phyloP scores from a whole-genome alignment of 1,284 basidiomycete species.

The Ceratobasidium sp. region DNA sequence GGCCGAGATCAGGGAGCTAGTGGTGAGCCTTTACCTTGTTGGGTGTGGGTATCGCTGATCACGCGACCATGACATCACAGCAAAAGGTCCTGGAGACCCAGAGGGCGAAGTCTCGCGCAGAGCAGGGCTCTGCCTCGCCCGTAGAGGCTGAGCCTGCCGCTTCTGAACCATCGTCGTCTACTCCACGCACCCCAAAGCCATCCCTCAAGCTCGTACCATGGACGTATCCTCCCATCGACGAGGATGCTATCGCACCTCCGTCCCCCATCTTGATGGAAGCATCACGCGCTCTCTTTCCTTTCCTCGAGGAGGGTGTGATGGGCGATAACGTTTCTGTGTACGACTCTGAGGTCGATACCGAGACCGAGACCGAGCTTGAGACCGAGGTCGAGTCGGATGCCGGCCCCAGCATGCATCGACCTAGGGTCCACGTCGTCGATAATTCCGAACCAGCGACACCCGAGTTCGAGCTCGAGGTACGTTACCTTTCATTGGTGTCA shows the following conservation, averaged over 20 bases:
- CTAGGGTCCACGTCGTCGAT: constrained; percentile 27
- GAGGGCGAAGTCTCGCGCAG: background rate
- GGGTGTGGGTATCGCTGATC: constrained; percentile 2
- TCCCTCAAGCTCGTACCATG: constrained; percentile 40
- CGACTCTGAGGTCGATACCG: constrained; percentile 40
- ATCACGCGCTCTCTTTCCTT: background rate
- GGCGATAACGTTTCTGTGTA: background rate
- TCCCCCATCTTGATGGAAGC: constrained; percentile 27
- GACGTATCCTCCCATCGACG: constrained; percentile 39
- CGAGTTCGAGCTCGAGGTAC: constrained; percentile 38
- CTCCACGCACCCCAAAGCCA: constrained; percentile 24
- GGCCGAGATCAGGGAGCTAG: constrained; percentile 23
- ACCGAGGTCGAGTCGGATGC: constrained; percentile 41
- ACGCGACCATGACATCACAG: constrained; percentile 23
- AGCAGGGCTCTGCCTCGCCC: constrained; percentile 21
- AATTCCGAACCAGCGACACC: constrained; percentile 31
- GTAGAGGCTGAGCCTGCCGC: background rate
- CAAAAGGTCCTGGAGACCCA: constrained; percentile 36
- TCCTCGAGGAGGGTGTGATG: constrained; percentile 1
- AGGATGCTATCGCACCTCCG: constrained; percentile 34
- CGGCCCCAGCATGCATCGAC: constrained; percentile 26
- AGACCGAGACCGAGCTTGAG: constrained; percentile 39
- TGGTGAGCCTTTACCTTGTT: background rate
- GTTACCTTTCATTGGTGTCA: background rate
- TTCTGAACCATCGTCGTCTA: constrained; percentile 17